Evolutionary conservation across 2,329 filamentous ascomycete species (phyloP).

Genomic region (Alternaria ventricosa): DNA sequence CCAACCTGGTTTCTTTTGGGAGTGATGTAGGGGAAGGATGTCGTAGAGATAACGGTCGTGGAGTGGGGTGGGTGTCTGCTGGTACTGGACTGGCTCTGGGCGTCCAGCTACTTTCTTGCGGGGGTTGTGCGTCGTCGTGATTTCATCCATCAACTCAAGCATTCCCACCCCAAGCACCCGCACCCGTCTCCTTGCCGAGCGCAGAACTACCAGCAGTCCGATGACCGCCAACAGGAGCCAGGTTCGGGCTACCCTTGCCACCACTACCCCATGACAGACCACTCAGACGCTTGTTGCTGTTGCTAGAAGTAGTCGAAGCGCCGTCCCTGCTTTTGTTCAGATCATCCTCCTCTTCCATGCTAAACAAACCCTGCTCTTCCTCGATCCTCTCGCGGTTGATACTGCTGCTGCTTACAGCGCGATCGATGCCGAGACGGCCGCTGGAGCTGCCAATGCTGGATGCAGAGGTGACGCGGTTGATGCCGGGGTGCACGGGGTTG

Average conservation of each 20-base stretch:
- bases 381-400: conserved; percentile 51
- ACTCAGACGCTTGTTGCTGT: conserved; percentile 46
- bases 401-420: conserved; percentile 49
- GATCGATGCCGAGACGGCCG: conserved; percentile 45
- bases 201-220: conserved; percentile 28
- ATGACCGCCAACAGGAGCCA: conserved; percentile 44
- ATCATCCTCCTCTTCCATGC: conserved; percentile 52
- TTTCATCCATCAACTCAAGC: conserved; percentile 4
- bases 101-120: too few species aligned
- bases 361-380: conserved; percentile 52
- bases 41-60: background rate
- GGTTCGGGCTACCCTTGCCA: conserved; percentile 44
- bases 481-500: conserved; percentile 70
- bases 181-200: conserved; percentile 25
- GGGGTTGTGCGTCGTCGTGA: too few species aligned
- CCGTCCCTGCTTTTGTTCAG: conserved; percentile 42
- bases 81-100: background rate
- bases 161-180: conserved; percentile 29
- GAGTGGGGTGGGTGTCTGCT: background rate
- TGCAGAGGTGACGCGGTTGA: conserved; percentile 51
- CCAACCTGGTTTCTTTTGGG: background rate
- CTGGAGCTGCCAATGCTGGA: conserved; percentile 41
- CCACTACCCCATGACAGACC: conserved; percentile 48
- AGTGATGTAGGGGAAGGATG: background rate
- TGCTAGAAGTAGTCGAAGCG: conserved; percentile 42